Evolutionary conservation across 2,329 filamentous ascomycete species (phyloP).

Genomic region (Nothomitra cinnamomea): DNA sequence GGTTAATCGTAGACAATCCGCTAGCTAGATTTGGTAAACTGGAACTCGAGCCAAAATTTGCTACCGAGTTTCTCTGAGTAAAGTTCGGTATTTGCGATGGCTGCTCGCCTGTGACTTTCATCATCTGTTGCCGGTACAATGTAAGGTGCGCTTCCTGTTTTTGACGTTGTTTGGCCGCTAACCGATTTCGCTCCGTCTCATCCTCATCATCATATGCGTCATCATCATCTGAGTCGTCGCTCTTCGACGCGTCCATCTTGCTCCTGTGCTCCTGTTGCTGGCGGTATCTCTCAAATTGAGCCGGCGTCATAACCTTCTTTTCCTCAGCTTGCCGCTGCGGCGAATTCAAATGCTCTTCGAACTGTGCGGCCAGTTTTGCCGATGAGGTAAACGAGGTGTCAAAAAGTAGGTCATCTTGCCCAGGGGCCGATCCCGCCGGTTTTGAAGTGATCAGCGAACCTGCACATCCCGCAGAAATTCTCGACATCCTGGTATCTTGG

Average conservation of each 20-base stretch:
- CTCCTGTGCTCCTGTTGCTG: conserved; percentile 43
- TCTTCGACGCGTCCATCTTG: conserved; percentile 34
- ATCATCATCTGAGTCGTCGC: conserved; percentile 37
- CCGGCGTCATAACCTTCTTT: conserved; percentile 78
- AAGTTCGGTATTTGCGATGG: conserved; percentile 12
- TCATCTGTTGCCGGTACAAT: conserved; percentile 88
- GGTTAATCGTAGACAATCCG: conserved; percentile 18
- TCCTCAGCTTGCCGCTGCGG: conserved; percentile 2
- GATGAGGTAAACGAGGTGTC: not conserved
- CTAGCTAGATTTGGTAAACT: conserved; percentile 36
- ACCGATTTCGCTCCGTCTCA: conserved; percentile 56
- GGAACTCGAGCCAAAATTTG: conserved; percentile 31
- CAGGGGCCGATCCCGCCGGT: not conserved
- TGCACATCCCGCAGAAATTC: not conserved
- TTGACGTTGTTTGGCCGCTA: conserved; percentile 57
- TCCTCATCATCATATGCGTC: conserved; percentile 61
- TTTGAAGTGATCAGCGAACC: not conserved
- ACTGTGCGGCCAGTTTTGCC: conserved; percentile 1
- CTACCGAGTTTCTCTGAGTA: conserved; percentile 6
- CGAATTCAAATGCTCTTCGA: not conserved
- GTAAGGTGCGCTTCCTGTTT: conserved; percentile 85
- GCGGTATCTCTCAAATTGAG: conserved; percentile 68
- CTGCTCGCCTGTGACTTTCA: conserved; percentile 76
- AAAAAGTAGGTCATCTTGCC: not conserved
- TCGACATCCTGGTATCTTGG: not conserved